Evolutionary conservation across 2,329 filamentous ascomycete genomes (phyloP).

Genomic region (Rhynchosporium secalis): DNA sequence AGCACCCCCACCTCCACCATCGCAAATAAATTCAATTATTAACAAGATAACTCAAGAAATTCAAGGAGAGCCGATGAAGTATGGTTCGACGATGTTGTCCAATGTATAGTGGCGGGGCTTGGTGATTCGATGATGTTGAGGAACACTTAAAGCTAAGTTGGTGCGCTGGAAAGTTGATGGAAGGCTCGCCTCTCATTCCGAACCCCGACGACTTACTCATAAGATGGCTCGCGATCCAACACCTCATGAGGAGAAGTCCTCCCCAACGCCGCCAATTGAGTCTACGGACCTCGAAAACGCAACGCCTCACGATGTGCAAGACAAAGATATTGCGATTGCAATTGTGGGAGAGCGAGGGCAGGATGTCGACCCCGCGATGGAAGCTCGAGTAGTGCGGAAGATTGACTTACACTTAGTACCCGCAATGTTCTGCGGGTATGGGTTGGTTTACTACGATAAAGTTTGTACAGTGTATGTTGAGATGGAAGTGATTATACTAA

Average conservation of each 20-base stretch:
- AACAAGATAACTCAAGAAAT: slow-evolving; percentile 1
- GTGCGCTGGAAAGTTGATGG: not conserved
- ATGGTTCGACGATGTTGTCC: not conserved
- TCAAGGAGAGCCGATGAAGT: not conserved
- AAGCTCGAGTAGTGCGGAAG: slow-evolving; percentile 60
- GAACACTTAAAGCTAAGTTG: not conserved
- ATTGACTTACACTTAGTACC: slow-evolving; percentile 69
- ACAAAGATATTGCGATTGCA: slow-evolving; percentile 34
- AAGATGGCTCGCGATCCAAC: not conserved
- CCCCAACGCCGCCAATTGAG: slow-evolving; percentile 6
- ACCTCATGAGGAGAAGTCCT: slow-evolving; percentile 1
- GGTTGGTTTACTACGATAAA: slow-evolving; percentile 71
- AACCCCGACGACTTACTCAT: not conserved
- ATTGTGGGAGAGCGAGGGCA: slow-evolving; percentile 36
- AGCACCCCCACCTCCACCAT: not conserved
- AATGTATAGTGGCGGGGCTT: slow-evolving; percentile 7
- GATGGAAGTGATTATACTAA: slow-evolving; percentile 1
- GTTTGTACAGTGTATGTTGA: slow-evolving; percentile 37
- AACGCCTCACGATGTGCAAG: not conserved
- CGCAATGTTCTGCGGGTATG: slow-evolving; percentile 64
- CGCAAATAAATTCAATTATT: slow-evolving; percentile 6
- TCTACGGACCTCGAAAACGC: slow-evolving; percentile 7
- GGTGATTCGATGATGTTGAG: not conserved
- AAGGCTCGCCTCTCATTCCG: not conserved
- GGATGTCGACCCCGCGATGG: slow-evolving; percentile 51